These are phyloP conservation scores for Diaporthe vaccinii DNA, from an alignment of 2,329 filamentous ascomycete species.

Conservation along the genomic window DNA sequence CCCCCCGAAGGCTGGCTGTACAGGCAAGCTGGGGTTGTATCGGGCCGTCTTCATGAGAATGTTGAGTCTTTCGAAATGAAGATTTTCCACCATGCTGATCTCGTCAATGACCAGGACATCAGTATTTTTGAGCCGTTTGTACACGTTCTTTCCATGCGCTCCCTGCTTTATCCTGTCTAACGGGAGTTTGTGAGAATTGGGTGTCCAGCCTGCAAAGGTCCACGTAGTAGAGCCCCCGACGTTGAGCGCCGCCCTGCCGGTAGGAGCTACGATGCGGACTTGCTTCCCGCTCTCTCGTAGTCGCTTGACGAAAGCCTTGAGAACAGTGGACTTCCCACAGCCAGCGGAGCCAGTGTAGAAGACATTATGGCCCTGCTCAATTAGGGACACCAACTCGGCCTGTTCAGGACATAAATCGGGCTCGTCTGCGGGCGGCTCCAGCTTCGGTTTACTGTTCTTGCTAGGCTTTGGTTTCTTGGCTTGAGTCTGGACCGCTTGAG, in stretches of 20 bases:
- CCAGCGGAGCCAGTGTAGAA: conserved; percentile 77
- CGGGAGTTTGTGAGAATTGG: conserved; percentile 58
- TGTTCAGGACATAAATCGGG: conserved; percentile 62
- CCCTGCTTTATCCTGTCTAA: conserved; percentile 51
- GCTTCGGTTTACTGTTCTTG: neutral
- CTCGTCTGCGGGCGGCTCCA: conserved; percentile 34
- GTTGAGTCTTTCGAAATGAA: conserved; percentile 66
- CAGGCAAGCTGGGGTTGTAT: neutral
- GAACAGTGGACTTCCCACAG: conserved; percentile 69
- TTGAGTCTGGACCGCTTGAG: neutral
- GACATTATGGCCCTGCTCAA: conserved; percentile 66
- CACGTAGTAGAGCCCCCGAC: conserved; percentile 69
- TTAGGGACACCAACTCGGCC: conserved; percentile 62
- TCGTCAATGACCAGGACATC: conserved; percentile 75
- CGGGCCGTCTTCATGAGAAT: conserved; percentile 58
- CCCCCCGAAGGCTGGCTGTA: conserved; percentile 55
- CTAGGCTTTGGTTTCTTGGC: neutral
- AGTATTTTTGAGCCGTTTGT: conserved; percentile 55
- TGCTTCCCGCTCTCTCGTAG: conserved; percentile 51
- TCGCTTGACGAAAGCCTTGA: conserved; percentile 61
- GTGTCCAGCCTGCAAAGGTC: conserved; percentile 69
- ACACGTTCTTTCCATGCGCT: conserved; percentile 51
- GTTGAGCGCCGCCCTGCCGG: conserved; percentile 69
- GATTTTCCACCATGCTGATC: conserved; percentile 74
- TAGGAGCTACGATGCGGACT: conserved; percentile 70